Base-by-base conservation (phyloP, 116 monocot species). In the Zostera marina region DNA sequence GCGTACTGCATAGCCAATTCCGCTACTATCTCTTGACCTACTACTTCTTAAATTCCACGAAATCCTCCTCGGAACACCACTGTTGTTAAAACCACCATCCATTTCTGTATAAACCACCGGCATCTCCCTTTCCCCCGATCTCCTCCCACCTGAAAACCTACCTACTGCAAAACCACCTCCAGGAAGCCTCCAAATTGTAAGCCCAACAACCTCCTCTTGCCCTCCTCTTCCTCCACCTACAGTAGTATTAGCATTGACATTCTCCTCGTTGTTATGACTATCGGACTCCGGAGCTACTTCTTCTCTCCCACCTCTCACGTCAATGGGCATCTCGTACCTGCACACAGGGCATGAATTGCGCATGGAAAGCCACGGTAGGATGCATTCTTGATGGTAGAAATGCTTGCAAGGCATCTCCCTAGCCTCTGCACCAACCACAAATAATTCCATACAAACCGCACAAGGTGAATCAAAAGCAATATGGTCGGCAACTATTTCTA, bases 391-490 rank as follows among this genome's bases (percentile, higher is more conserved):
- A 43, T 93, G 93, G 76, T 88, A 93, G 44, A 93, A 73, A 42
- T 93, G 93, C 62, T 77, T 77, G 66, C 93, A 93, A 15, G 93
- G 88, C 84, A 93, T 84, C 81, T 93, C 88, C 38, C 81, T 67
- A 4, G 77, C 93, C 14, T 74, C 74, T 2, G 42, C 11, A 1
- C 84, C 88, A 6, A 87, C 62, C 59, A 79, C 78, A 44, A 93
- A 84, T 22, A 68, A 41, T 23, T 93, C 93, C 70, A 65, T 85
- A 77, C 93, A 93, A 11, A 93, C 74, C 9, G 93, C 88, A 47
- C 93, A 93, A 54, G 76, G 68, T 6, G 77, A 44, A 11, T 93
- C 88, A 14, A 49, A 49, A 0, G 15, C 49, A 2, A 76, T 54
- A 15, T 83, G 86, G 42, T 15, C 52, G 13, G 42, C 65, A 9